Base-by-base conservation (phyloP, 2,329 filamentous ascomycete species). In the Penicillium sp. region DNA sequence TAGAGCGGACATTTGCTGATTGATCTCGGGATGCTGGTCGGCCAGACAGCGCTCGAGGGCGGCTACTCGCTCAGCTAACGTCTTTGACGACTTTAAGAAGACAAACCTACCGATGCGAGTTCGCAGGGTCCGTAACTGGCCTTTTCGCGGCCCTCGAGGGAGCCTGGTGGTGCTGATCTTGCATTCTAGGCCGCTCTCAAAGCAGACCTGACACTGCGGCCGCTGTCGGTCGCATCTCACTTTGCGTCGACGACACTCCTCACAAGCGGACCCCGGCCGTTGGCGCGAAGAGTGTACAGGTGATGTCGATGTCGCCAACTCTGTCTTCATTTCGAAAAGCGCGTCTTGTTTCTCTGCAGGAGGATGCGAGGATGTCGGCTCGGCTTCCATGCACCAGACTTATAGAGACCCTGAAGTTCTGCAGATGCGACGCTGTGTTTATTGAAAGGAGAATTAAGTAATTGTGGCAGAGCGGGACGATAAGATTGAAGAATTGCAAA, bases 231-330 rank as follows among this genome's bases (percentile, higher is more conserved):
- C 70, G 51, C 71, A 74, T 45, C 71, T 68, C 13, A 70, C 66
- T 48, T 74, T 74, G 15, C 71, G 69, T 47, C 69, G 66, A 19
- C 71, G 71, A 52, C 71, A 74, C 58, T 74, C 70, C 46, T 74
- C 71, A 30, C 71, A 74, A 5, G 71, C 71, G 2, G 67, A 69
- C 7, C 71, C 71, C 6, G 71, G 71, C 2, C 69, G 68, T 58
- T 73, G 71, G 17, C 71, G 68, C 17, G 68, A 71, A 29, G 64
- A 59, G 30, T 51, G 46, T 11, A 17, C 26, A 7, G 55, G 30
- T 4, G 58, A 55, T 15, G 64, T 60, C 7, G 64, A 60, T 3
- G 65, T 54, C 1, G 56, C 58, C 56, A 64, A 64, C n/a, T 53
- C 64, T 29, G 46, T 48, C 23, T 56, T 58, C 56, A 52, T 44